Percentiles rank a stretch among this genome's conserved stretches.
These are phyloP conservation scores for Scheffersomyces titani DNA, from an alignment of 1,139 yeast genomes.

Conservation along the genomic window DNA sequence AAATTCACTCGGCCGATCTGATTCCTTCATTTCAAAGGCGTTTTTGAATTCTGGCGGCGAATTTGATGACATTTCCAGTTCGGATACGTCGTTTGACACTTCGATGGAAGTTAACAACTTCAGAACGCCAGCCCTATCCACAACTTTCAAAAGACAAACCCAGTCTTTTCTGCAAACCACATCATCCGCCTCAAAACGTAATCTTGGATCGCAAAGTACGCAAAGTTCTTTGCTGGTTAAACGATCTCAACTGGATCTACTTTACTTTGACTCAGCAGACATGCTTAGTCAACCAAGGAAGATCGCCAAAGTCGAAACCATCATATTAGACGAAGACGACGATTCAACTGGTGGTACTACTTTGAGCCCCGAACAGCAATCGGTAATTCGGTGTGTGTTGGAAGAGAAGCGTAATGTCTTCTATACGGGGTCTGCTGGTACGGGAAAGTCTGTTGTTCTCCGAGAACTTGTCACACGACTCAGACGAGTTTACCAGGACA, in stretches of 20 bases:
- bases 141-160: constrained; percentile 6
- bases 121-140: constrained; percentile 12
- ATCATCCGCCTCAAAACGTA: background rate
- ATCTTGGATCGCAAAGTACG: background rate
- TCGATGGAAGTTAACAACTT: constrained; percentile 15
- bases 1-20: constrained; percentile 2
- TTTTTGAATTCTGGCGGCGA: constrained; percentile 9
- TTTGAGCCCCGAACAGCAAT: constrained; percentile 62
- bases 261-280: background rate
- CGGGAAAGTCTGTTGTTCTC: constrained; percentile 80
- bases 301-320: constrained; percentile 11
- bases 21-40: constrained; percentile 8
- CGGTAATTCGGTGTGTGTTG: constrained; percentile 66
- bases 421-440: constrained; percentile 83
- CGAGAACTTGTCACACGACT: constrained; percentile 53
- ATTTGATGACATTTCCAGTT: constrained; percentile 15
- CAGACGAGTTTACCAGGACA: constrained; percentile 30
- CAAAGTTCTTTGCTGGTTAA: background rate
- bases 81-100: constrained; percentile 15
- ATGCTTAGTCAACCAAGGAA: constrained; percentile 24
- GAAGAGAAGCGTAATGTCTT: constrained; percentile 56
- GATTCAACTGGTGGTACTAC: constrained; percentile 4
- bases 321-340: constrained; percentile 4
- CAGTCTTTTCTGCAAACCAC: background rate
- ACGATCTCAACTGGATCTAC: constrained; percentile 4